Evolutionary conservation across 768 basidiomycete genomes (phyloP).

Genomic region (Russula vinacea): DNA sequence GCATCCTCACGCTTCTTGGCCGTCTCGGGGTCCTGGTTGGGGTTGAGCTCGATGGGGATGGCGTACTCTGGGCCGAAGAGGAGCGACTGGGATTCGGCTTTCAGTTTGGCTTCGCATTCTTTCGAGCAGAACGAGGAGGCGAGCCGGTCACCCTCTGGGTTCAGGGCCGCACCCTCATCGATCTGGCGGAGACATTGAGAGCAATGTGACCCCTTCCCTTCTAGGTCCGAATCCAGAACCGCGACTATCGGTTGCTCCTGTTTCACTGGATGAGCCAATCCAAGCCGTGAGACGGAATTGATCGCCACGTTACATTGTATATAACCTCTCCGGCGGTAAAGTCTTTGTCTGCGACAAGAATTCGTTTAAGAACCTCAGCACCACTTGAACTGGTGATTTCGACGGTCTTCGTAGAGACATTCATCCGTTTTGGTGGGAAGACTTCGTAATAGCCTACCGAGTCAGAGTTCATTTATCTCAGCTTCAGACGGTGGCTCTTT

Average conservation of each 20-base stretch:
- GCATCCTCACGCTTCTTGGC: constrained; percentile 52
- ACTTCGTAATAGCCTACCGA: constrained; percentile 65
- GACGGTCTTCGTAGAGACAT: constrained; percentile 56
- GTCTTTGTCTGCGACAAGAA: constrained; percentile 61
- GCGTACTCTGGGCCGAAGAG: constrained; percentile 68
- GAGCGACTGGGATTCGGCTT: constrained; percentile 59
- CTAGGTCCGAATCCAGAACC: constrained; percentile 68
- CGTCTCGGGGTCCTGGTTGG: constrained; percentile 36
- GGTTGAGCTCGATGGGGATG: constrained; percentile 46
- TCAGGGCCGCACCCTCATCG: constrained; percentile 45
- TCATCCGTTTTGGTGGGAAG: constrained; percentile 72
- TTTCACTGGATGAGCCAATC: constrained; percentile 1
- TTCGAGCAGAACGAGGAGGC: constrained; percentile 69
- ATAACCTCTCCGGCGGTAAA: constrained; percentile 69
- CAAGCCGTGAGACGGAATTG: not conserved
- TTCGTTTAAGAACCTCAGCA: constrained; percentile 42
- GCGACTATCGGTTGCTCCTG: constrained; percentile 75
- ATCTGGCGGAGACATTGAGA: constrained; percentile 68
- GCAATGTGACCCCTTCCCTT: constrained; percentile 65
- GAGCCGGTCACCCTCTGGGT: constrained; percentile 50
- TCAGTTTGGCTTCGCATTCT: constrained; percentile 55
- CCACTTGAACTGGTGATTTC: constrained; percentile 33
- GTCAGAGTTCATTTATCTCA: constrained; percentile 33
- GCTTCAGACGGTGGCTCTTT: constrained; percentile 24
- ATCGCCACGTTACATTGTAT: constrained; percentile 54